Percentiles rank a stretch among this genome's conserved stretches.
Conservation (phyloP, 1,139 yeast species). For the Candida frijolesensis region DNA sequence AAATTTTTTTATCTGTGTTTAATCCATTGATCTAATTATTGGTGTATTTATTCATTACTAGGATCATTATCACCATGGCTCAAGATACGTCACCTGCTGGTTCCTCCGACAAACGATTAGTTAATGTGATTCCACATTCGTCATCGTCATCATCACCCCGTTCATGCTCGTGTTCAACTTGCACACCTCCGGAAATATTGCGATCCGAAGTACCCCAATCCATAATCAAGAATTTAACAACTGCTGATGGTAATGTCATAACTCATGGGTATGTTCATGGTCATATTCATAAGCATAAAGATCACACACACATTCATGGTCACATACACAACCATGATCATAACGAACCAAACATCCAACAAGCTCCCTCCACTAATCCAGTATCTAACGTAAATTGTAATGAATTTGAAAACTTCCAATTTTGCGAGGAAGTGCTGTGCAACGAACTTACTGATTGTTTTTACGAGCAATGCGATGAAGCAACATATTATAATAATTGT, state of each 20-base stretch:
- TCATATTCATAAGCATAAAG: slow-evolving; percentile 64
- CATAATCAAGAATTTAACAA: slow-evolving; percentile 2
- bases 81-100: background rate
- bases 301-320: slow-evolving; percentile 69
- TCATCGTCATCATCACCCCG: background rate
- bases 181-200: background rate
- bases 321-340: slow-evolving; percentile 61
- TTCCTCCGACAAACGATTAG: background rate
- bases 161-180: background rate
- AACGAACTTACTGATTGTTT: slow-evolving; percentile 50
- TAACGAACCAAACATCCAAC: background rate
- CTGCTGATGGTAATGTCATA: slow-evolving; percentile 10
- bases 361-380: background rate
- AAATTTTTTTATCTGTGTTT: too few species aligned
- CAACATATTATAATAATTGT: slow-evolving; percentile 12
- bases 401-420: slow-evolving; percentile 34
- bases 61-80: background rate
- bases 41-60: background rate
- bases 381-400: slow-evolving; percentile 19
- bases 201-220: background rate
- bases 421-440: slow-evolving; percentile 47
- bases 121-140: background rate
- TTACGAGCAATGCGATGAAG: slow-evolving; percentile 34
- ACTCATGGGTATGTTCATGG: slow-evolving; percentile 67
- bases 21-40: too few species aligned